Base-by-base conservation (phyloP, 371 early-diverging fungal genomes). In the Smittium mucronatum region DNA sequence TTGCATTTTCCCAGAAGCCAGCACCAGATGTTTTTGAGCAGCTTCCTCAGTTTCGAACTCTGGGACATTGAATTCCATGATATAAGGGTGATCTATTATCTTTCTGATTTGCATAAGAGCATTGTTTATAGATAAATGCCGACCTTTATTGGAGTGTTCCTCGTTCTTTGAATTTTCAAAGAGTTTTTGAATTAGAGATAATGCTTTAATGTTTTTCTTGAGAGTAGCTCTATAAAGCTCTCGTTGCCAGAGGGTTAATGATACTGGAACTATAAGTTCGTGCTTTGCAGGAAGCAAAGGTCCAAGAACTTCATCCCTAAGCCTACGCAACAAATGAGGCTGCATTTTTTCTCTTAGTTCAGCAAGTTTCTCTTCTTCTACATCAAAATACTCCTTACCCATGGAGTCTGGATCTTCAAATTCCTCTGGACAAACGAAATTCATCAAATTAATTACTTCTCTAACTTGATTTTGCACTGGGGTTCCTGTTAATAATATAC, bases 241-340 rank as follows among this genome's bases (percentile, higher is more conserved):
- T 71, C 85, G 85, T 80, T 95, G 96, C 29, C 89, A 70, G 0
- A 79, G 63, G 0, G 90, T 88, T 88, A 95, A 85, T 1, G 84
- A 77, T 0, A 94, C 82, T 0, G 93, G 94, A 16, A 95, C 87
- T 65, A 94, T 86, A 1, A 89, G 75, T 69, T 95, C 96, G 57
- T 82, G 80, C 80, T 95, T 97, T 30, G 92, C 89, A 1, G 99
- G 99, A 2, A 99, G 76, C 68, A 78, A 75, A 2, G 80, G 82
- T n/a, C 83, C 82, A 35, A 93, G 80, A 0, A 94, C 93, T 35
- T 92, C 85, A 65, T 83, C 82, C 75, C 97, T 98, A 32, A 93
- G 89, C 67, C 99, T 81, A 67, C 99, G 81, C 73, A 99, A 76
- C 68, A 99, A 88, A 76, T 93, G 90, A n/a, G 94, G 95, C 63